Evolutionary conservation across 352 stramenopile species (phyloP).

Genomic region (Hyaloperonospora arabidopsidis): DNA sequence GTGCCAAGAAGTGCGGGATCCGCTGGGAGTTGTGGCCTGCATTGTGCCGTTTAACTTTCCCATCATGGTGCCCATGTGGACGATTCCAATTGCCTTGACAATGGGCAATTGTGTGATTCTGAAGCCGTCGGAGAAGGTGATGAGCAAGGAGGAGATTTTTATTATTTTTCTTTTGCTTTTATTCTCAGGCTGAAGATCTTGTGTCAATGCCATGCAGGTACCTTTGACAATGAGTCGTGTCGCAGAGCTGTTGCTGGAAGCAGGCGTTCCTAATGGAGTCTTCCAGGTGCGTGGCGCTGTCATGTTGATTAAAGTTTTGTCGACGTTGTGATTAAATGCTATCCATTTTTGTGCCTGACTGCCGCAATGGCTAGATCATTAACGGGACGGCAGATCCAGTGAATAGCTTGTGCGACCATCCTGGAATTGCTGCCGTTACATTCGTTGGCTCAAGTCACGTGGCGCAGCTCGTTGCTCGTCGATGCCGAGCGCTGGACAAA

Average conservation of each 20-base stretch:
- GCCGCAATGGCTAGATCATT: slow-evolving; percentile 69
- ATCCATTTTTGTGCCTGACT: not conserved
- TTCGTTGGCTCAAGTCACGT: slow-evolving; percentile 94
- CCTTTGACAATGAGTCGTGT: slow-evolving; percentile 90
- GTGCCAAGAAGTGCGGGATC: slow-evolving; percentile 89
- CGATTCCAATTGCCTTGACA: slow-evolving; percentile 93
- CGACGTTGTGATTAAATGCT: not conserved
- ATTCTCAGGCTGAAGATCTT: not conserved
- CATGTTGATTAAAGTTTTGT: not conserved
- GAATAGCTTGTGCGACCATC: slow-evolving; percentile 89
- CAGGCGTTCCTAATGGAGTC: slow-evolving; percentile 90
- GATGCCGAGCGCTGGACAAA: slow-evolving; percentile 89
- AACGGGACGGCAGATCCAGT: slow-evolving; percentile 89
- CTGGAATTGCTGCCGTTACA: slow-evolving; percentile 81
- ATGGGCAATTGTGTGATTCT: slow-evolving; percentile 95
- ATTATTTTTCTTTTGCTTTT: not conserved
- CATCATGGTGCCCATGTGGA: slow-evolving; percentile 98
- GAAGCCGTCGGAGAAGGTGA: slow-evolving; percentile 96
- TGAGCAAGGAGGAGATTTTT: not conserved
- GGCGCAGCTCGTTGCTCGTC: slow-evolving; percentile 88
- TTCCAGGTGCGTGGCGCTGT: slow-evolving; percentile 61
- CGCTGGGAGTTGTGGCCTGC: slow-evolving; percentile 87
- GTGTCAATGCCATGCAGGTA: slow-evolving; percentile 27
- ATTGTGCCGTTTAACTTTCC: slow-evolving; percentile 97
- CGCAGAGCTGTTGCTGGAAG: slow-evolving; percentile 82